Evolutionary conservation across 768 basidiomycete species (phyloP), one percentile per base, ranked within the genome.

Genomic region (Tulasnella sp.): DNA sequence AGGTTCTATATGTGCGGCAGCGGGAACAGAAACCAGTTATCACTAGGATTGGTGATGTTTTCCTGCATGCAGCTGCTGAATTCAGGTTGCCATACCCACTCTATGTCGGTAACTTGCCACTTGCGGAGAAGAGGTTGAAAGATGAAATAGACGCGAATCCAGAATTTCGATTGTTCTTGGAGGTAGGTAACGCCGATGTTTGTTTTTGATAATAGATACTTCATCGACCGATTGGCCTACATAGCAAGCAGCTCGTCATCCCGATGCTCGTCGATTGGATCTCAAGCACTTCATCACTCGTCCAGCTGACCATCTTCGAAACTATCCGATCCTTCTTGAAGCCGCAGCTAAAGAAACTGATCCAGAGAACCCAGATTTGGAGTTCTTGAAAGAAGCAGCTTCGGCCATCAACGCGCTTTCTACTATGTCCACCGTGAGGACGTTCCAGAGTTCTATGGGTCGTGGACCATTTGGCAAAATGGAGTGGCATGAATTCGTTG

Each of bases 381-480:
- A 90, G 33, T 92, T 81, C 63, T 66, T 95, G 50, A 66, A 71
- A n/a, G 79, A 89, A 59, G 90, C 92, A 2, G 80, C 88, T 37
- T 76, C 78, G 43, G 80, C 87, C 0, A 88, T 96, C 63, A 80
- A 81, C 60, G 82, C 77, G 56, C 66, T 96, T 50, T 85, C 89
- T 56, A 74, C 75, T 4, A 74, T 88, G 4, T 81, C 86, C 0
- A 85, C 89, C 62, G 66, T 95, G 42, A 75, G 81, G 57, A 86
- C 89, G 3, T 96, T 92, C 77, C 91, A 96, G 63, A 73, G 78
- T 35, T 83, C 86, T 0, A 90, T 88, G 81, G 78, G 86, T 12
- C 77, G 78, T 59, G 90, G 89, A 3, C 70, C 76, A 1, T 77
- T 82, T 1, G 76, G 73, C 3, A 89, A 87, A 62, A 79, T 84